phyloP scores from a whole-genome alignment of 2,329 filamentous ascomycete genomes.

The Paecilomyces sp. region DNA sequence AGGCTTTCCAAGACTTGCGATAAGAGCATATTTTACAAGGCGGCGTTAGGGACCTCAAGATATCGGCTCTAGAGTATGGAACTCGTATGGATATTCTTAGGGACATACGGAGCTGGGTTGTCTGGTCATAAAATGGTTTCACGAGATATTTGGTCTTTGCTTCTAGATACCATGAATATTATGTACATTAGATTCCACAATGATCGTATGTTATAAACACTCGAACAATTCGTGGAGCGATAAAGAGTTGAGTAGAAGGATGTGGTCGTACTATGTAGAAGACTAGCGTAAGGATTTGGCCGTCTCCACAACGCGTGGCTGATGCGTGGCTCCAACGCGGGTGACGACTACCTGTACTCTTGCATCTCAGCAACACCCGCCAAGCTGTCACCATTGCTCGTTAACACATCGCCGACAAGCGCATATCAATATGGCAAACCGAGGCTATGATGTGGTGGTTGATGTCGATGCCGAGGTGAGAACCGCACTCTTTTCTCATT shows the following conservation, averaged over 20 bases:
- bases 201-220: background rate
- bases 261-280: background rate
- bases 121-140: background rate
- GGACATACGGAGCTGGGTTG: background rate
- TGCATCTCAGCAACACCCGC: background rate
- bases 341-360: background rate
- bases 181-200: background rate
- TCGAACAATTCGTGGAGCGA: background rate
- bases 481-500: background rate
- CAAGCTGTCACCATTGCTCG: background rate
- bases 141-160: background rate
- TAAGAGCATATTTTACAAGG: background rate
- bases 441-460: constrained; percentile 95
- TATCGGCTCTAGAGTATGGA: background rate
- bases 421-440: constrained; percentile 60
- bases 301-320: constrained; percentile 16
- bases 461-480: constrained; percentile 91
- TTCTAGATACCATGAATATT: background rate
- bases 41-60: background rate
- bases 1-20: constrained; percentile 10
- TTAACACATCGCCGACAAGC: background rate
- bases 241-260: background rate
- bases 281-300: background rate
- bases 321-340: constrained; percentile 14
- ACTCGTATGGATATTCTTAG: background rate